Percentiles rank a stretch among this genome's conserved stretches.
Evolutionary conservation across 139 green algal species (phyloP).

Genomic region (Coccomyxa sp.): DNA sequence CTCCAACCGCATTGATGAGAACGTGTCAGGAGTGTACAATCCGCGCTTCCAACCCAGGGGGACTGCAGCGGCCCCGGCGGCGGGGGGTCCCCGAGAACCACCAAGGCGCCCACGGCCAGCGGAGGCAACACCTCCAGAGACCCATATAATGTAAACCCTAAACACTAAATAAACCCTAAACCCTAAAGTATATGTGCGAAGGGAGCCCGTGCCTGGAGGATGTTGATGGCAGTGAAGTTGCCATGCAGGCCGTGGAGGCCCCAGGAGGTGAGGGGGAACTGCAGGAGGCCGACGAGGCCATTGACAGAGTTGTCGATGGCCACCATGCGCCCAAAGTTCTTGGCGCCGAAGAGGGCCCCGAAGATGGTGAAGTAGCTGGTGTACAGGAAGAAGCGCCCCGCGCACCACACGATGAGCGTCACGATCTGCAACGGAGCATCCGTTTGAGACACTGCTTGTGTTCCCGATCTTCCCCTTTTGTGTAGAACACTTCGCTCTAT

Average conservation of each 20-base stretch:
- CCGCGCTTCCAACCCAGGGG: too few relatives aligned
- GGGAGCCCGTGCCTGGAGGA: conserved; percentile 18
- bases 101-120: too few relatives aligned
- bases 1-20: too few relatives aligned
- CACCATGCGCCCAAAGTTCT: conserved; percentile 54
- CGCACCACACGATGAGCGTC: conserved; percentile 46
- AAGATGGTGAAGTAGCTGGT: conserved; percentile 60
- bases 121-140: too few relatives aligned
- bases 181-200: too few relatives aligned
- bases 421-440: conserved; percentile 24
- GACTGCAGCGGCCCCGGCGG: too few relatives aligned
- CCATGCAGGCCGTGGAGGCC: conserved; percentile 35
- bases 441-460: background rate
- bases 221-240: conserved; percentile 53
- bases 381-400: conserved; percentile 56
- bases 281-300: conserved; percentile 39
- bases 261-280: conserved; percentile 38
- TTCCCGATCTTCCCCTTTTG: background rate
- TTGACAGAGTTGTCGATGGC: conserved; percentile 63
- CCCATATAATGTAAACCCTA: too few relatives aligned
- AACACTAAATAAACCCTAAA: too few relatives aligned
- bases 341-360: conserved; percentile 52
- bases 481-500: background rate
- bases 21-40: too few relatives aligned
- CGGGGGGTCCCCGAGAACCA: too few relatives aligned